Base-by-base conservation (phyloP, 2,329 filamentous ascomycete species). In the Coniella vitis region DNA sequence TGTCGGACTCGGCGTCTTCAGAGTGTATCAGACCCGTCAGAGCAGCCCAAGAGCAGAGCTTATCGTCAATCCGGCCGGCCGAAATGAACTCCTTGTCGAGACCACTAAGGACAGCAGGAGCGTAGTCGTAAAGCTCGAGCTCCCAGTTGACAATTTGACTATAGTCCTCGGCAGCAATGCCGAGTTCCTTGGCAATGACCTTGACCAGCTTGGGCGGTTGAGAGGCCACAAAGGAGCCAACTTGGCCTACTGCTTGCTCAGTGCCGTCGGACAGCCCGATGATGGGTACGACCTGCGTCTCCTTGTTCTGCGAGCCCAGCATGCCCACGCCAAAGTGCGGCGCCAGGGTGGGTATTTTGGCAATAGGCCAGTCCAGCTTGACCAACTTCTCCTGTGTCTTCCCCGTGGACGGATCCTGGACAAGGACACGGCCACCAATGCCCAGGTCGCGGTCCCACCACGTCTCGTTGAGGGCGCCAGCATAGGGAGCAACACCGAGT, bases 391-490 rank as follows among this genome's bases (percentile, higher is more conserved):
- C 83, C 19, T 78, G 74, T 32, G 94, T 88, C 75, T 91, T 94
- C 57, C 85, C 85, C 2, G 80, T 79, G 41, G 73, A 69, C 4
- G 75, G 64, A 58, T 95, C 84, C 55, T 83, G 86, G 39, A 97
- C 83, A 42, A 97, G 74, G 4, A 97, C 91, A 38, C 90, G 78
- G 35, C 93, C 93, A 55, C 90, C 93, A 58, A 97, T 86, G 56
- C 87, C 84, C 45, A 98, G 76, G 65, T 98, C 93, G 34, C 93
- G 81, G 66, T 97, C 93, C 91, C 90, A 97, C 93, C 93, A 97
- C 1, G 93, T 97, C 54, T 76, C 74, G 63, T 90, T 93, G 54
- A 97, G 70, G 1, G 75, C 90, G 44, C 93, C 91, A 9, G 90
- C 91, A 63, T 97, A 98, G 1, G 87, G 93, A 2, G 93, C 90